Conservation (phyloP, 2,329 filamentous ascomycete genomes). For the Coniochaeta hoffmannii region DNA sequence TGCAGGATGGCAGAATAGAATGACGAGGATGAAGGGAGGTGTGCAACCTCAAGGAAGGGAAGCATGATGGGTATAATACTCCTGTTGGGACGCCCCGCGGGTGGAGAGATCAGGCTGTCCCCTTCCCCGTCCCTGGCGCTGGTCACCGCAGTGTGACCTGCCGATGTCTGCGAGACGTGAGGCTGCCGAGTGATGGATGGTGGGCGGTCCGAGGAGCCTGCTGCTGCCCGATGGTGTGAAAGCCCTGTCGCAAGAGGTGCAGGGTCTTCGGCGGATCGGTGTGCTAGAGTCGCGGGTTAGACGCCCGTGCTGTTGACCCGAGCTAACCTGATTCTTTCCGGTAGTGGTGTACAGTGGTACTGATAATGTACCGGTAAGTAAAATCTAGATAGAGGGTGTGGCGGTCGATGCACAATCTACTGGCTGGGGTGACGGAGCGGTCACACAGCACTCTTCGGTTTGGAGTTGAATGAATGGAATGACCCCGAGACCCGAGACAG, state of each 20-base stretch:
- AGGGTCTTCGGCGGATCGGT: too few relatives aligned
- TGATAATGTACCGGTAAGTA: too few relatives aligned
- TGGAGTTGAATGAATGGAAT: too few relatives aligned
- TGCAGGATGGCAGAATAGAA: constrained; percentile 78
- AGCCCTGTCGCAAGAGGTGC: neutral
- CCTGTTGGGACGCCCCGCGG: too few relatives aligned
- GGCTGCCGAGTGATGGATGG: neutral
- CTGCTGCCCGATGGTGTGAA: neutral
- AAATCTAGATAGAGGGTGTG: too few relatives aligned
- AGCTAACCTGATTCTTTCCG: neutral
- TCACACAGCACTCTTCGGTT: too few relatives aligned
- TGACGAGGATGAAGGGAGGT: constrained; percentile 71
- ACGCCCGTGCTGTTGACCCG: neutral
- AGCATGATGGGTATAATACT: constrained; percentile 24
- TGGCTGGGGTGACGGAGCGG: too few relatives aligned
- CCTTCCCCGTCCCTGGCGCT: neutral
- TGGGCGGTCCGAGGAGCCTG: neutral
- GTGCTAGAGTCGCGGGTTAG: too few relatives aligned
- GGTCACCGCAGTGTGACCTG: neutral
- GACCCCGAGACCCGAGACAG: too few relatives aligned
- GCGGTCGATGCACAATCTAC: too few relatives aligned
- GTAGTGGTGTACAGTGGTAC: too few relatives aligned
- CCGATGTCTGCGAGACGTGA: too few relatives aligned
- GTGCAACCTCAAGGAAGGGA: constrained; percentile 58
- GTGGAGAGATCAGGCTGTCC: neutral